Evolutionary conservation across 2,329 filamentous ascomycete genomes (phyloP).

Genomic region (Diaporthe sp.): DNA sequence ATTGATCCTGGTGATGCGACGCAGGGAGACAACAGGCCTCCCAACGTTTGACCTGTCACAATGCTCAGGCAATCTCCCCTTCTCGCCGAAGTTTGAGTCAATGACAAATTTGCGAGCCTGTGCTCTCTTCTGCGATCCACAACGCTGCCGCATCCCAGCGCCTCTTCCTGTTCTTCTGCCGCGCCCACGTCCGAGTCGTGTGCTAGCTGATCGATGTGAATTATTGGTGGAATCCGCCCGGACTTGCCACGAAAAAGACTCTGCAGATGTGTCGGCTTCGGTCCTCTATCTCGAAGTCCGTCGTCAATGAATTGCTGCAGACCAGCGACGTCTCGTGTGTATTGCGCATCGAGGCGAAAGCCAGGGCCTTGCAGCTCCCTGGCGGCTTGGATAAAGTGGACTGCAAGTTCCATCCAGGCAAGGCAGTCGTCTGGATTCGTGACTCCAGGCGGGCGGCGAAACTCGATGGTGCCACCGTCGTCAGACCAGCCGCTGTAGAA

Average conservation of each 20-base stretch:
- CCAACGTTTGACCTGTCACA: neutral
- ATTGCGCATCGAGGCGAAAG: neutral
- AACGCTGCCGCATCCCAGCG: neutral
- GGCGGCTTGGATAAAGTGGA: neutral
- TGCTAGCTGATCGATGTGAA: neutral
- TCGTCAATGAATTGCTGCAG: neutral
- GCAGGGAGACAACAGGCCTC: neutral
- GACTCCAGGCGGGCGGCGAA: neutral
- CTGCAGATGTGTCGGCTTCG: neutral
- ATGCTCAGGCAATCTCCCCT: neutral
- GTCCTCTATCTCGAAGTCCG: neutral
- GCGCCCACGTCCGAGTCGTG: neutral
- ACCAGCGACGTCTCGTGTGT: neutral
- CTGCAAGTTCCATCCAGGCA: slow-evolving; percentile 3
- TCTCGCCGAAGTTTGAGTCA: neutral
- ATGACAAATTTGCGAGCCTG: neutral
- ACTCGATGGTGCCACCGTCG: neutral
- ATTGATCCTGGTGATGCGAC: neutral
- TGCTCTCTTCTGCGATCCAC: no score
- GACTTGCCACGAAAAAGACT: neutral
- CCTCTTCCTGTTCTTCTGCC: neutral
- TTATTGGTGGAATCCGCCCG: neutral
- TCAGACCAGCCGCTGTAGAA: neutral
- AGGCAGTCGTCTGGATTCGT: neutral
- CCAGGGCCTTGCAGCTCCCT: neutral